Base-by-base conservation (phyloP, 768 basidiomycete genomes). In the Amylocystis lapponica region DNA sequence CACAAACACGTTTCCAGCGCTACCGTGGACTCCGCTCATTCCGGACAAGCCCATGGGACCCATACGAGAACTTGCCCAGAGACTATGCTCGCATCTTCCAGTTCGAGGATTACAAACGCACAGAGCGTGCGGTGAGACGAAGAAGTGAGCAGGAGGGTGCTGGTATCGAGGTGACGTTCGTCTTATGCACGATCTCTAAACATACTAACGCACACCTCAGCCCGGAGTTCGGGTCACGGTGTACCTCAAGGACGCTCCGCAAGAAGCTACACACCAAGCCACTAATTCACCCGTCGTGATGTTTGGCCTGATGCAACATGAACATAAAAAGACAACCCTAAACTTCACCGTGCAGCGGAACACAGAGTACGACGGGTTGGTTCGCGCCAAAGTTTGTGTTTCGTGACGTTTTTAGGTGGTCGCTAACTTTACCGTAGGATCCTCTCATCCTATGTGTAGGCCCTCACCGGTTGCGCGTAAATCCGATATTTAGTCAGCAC, bases 31-130 rank as follows among this genome's bases (percentile, higher is more conserved):
- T 99, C 66, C 81, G 81, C 36, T 92, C 88, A 12, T 89, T 99
- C 74, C 71, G 95, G 27, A 98, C 95, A 5, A 93, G 89, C 59
- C 90, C 89, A 27, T 99, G 95, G 96, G 96, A 98, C 61, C 83
- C 95, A 7, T 97, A 86, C 54, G 95, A 99, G 65, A 94, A 94
- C 56, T 71, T 99, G 10, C 95, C 95, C 11, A 67, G 83, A 38
- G 93, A 99, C 59, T 98, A 98, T 56, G 91, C 86, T 2, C 76
- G 86, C 31, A 95, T 97, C 53, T 99, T 98, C 67, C 89, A 93
- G 61, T 96, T 98, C 56, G 93, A 97, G 64, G 89, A 94, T 54
- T 96, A 86, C 68, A 87, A 81, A 60, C 76, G 84, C 16, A 96
- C 92, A 5, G 85, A 89, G 54, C 71, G 85, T 10, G 72, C 70